These are phyloP conservation scores for Rubia tinctorum DNA, from an alignment of 305 asterid genomes.

Conservation along the genomic window DNA sequence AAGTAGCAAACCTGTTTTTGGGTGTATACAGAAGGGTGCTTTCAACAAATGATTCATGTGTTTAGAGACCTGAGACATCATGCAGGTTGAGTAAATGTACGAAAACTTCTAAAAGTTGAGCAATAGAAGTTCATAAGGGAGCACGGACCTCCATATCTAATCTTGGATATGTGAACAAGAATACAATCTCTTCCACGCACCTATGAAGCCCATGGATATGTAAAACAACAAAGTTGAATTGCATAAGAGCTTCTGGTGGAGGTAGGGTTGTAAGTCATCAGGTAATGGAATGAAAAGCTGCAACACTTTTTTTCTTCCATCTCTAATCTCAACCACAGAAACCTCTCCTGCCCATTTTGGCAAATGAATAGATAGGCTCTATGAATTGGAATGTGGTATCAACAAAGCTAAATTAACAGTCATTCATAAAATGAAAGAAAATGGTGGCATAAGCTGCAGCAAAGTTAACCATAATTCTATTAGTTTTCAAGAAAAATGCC, in stretches of 20 bases:
- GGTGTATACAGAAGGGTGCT: constrained; percentile 96
- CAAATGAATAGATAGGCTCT: neutral
- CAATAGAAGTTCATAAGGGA: constrained; percentile 7
- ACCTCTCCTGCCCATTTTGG: neutral
- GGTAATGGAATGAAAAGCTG: neutral
- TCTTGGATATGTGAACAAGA: constrained; percentile 84
- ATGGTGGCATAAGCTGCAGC: constrained; percentile 1
- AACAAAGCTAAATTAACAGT: neutral
- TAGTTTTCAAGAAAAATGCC: no score
- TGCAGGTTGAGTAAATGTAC: constrained; percentile 1
- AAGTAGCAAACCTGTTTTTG: constrained; percentile 69
- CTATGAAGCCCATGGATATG: constrained; percentile 66
- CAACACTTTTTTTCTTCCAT: neutral
- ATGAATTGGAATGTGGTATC: neutral
- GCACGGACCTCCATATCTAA: constrained; percentile 83
- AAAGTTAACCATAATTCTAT: no score
- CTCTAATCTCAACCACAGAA: neutral
- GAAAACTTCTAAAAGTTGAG: neutral
- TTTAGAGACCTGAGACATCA: constrained; percentile 63
- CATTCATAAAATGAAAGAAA: neutral
- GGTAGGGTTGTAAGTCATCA: neutral
- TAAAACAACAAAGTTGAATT: constrained; percentile 11
- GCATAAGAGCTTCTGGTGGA: neutral
- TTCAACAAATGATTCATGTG: constrained; percentile 94
- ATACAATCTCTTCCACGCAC: constrained; percentile 82